Evolutionary conservation across 179 eudicot species (phyloP).

Genomic region (Amaranthus tricolor): DNA sequence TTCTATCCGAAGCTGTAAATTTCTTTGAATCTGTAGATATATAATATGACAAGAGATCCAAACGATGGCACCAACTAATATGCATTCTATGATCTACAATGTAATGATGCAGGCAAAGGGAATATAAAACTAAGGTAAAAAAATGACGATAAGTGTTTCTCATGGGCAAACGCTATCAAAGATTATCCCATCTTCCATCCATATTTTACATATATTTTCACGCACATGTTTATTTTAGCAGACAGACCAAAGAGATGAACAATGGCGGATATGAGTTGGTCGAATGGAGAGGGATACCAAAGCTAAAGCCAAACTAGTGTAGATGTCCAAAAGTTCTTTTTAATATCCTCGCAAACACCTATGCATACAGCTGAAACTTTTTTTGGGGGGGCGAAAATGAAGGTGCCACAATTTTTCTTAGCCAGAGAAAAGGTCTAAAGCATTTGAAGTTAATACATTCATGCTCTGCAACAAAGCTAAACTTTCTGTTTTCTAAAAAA

Average conservation of each 20-base stretch:
- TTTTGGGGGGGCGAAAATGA: background rate
- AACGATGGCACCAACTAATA: background rate
- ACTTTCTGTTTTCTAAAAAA: background rate
- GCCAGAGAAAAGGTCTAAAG: background rate
- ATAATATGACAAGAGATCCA: background rate
- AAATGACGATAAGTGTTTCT: background rate
- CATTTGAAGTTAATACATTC: too few relatives aligned
- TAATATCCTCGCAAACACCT: background rate
- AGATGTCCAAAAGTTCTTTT: background rate
- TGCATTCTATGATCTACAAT: background rate
- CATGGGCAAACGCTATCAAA: background rate
- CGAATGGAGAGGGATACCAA: background rate
- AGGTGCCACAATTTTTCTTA: background rate
- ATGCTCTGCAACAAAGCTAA: background rate
- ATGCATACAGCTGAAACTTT: background rate
- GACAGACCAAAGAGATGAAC: background rate
- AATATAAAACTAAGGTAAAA: background rate
- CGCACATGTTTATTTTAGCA: background rate
- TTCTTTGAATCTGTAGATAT: constrained; percentile 81
- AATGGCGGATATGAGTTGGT: background rate
- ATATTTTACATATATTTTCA: background rate
- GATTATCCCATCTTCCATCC: background rate
- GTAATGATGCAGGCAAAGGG: background rate
- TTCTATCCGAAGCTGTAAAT: constrained; percentile 81
- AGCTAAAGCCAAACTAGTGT: background rate